Evolutionary conservation across 345 rosid species (phyloP).

Genomic region (Eucalyptus pauciflora): DNA sequence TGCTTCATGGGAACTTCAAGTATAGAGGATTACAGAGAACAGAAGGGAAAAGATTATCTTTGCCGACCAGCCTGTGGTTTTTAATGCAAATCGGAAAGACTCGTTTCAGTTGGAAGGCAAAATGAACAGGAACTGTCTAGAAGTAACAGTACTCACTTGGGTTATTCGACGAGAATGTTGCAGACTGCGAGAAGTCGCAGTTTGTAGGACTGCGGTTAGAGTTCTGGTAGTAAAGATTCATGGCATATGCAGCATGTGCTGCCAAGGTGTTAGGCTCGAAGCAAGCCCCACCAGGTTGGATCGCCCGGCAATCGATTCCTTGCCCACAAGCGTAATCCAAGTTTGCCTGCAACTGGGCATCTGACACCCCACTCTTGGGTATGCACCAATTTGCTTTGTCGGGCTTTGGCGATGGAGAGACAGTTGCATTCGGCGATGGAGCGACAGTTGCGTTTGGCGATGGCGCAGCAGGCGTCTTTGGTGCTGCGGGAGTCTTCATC

Average conservation of each 20-base stretch:
- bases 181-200: constrained; percentile 65
- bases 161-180: constrained; percentile 44
- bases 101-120: not conserved
- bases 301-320: constrained; percentile 57
- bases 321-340: constrained; percentile 80
- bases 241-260: constrained; percentile 80
- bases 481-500: not conserved
- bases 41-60: not conserved
- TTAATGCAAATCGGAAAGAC: not conserved
- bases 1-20: not conserved
- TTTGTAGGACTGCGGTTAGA: constrained; percentile 25
- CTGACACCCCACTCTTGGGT: constrained; percentile 37
- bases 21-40: not conserved
- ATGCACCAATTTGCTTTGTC: constrained; percentile 50
- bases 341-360: constrained; percentile 51
- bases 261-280: constrained; percentile 62
- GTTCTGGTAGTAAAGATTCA: constrained; percentile 73
- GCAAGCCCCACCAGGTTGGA: constrained; percentile 83
- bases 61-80: not conserved
- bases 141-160: constrained; percentile 44
- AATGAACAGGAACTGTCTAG: not conserved
- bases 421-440: constrained; percentile 11
- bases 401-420: constrained; percentile 17
- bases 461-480: no score
- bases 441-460: not conserved